phyloP scores from a whole-genome alignment of 139 green algal genomes.

The Coelastrella sp. region DNA sequence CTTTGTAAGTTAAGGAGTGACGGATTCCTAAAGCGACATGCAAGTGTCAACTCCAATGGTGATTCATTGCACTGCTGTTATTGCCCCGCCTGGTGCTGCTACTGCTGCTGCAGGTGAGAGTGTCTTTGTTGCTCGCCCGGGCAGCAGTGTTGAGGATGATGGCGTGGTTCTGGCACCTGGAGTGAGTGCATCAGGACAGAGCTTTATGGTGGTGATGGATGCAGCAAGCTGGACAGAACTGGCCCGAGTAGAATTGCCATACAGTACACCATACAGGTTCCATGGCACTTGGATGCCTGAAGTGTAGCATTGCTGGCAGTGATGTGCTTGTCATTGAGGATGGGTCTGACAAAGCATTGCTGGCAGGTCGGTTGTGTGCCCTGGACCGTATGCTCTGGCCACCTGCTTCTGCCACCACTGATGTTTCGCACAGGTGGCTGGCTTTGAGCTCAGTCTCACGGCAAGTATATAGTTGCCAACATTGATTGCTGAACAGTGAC shows the following conservation, averaged over 20 bases:
- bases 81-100: background rate
- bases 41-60: background rate
- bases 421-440: too few species aligned
- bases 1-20: too few species aligned
- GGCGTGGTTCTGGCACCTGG: conserved; percentile 74
- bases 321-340: too few species aligned
- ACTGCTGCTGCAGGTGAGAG: conserved; percentile 66
- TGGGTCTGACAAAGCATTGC: too few species aligned
- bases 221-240: conserved; percentile 68
- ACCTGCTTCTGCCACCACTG: too few species aligned
- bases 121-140: conserved; percentile 72
- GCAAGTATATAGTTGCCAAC: too few species aligned
- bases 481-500: too few species aligned
- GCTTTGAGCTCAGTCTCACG: too few species aligned
- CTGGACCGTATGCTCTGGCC: too few species aligned
- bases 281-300: conserved; percentile 72
- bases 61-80: background rate
- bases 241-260: conserved; percentile 69
- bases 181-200: conserved; percentile 57
- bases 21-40: background rate
- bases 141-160: conserved; percentile 74
- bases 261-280: conserved; percentile 75
- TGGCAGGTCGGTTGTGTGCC: too few species aligned
- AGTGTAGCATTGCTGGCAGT: background rate
- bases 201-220: conserved; percentile 79